Percentiles rank a stretch among this genome's conserved stretches.
Conservation (phyloP, 768 basidiomycete species). For the Termitomyces sp. region DNA sequence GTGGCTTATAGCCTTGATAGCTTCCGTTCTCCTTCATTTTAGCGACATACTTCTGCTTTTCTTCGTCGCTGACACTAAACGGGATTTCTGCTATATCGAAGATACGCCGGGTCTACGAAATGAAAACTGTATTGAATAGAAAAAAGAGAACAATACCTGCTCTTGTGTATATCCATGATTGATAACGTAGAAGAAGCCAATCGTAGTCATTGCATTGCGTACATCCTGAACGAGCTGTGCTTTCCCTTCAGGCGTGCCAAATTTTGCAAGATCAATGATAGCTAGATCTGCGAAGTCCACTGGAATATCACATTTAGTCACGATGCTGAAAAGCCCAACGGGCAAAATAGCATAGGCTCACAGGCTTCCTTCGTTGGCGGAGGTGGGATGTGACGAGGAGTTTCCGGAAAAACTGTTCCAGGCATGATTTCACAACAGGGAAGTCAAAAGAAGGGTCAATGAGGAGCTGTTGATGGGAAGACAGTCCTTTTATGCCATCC, state of each 20-base stretch:
- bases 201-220: slow-evolving; percentile 41
- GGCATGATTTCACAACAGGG: slow-evolving; percentile 23
- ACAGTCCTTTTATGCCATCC: no score
- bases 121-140: not conserved
- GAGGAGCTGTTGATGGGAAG: no score
- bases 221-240: slow-evolving; percentile 38
- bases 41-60: slow-evolving; percentile 24
- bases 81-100: no score
- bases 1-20: slow-evolving; percentile 10
- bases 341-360: not conserved
- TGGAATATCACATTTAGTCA: slow-evolving; percentile 6
- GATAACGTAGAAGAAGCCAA: slow-evolving; percentile 10
- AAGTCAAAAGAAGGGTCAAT: no score
- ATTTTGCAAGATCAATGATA: slow-evolving; percentile 49
- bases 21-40: slow-evolving; percentile 35
- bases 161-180: slow-evolving; percentile 15
- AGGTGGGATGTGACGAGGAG: slow-evolving; percentile 31
- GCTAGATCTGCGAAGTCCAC: slow-evolving; percentile 49
- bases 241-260: slow-evolving; percentile 36
- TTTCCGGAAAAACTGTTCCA: slow-evolving; percentile 29
- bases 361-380: slow-evolving; percentile 3
- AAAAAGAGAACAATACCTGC: slow-evolving; percentile 26
- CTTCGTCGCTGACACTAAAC: no score
- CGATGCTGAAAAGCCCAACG: not conserved
- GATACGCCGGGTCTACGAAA: slow-evolving; percentile 35